Evolutionary conservation across 2,329 filamentous ascomycete species (phyloP).

Genomic region (Exophiala sideris): DNA sequence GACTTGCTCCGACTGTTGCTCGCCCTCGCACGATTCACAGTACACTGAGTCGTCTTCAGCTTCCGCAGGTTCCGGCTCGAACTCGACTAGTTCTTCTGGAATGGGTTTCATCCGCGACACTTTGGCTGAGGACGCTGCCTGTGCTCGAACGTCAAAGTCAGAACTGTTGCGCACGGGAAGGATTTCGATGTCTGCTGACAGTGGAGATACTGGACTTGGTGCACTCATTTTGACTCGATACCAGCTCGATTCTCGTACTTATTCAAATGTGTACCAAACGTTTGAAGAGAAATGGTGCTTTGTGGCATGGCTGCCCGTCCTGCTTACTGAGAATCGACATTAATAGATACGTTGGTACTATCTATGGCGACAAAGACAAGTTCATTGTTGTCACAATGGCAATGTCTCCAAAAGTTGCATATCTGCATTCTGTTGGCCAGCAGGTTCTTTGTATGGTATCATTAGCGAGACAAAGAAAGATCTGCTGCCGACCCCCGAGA

Average conservation of each 20-base stretch:
- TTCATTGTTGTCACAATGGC: not conserved
- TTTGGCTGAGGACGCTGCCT: not conserved
- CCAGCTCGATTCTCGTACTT: not conserved
- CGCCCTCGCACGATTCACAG: not conserved
- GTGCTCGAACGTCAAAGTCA: not conserved
- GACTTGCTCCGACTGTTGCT: constrained; percentile 2
- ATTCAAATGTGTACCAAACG: not conserved
- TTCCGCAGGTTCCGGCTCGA: not conserved
- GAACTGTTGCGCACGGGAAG: constrained; percentile 1
- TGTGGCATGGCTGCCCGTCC: not conserved
- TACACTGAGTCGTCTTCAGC: not conserved
- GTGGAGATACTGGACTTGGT: not conserved
- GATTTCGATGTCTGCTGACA: constrained; percentile 1
- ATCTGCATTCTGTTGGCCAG: no score
- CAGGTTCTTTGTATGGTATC: no score
- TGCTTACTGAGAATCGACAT: not conserved
- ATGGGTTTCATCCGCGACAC: constrained; percentile 6
- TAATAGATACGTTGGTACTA: no score
- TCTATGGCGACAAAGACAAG: not conserved
- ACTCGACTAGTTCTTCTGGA: constrained; percentile 4
- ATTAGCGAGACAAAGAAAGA: not conserved
- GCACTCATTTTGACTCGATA: constrained; percentile 4
- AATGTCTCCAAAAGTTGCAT: no score
- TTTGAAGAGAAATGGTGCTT: not conserved
- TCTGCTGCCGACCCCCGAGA: no score